Evolutionary conservation across 129 eudicot species (phyloP).

Genomic region (Flaveria brownii): DNA sequence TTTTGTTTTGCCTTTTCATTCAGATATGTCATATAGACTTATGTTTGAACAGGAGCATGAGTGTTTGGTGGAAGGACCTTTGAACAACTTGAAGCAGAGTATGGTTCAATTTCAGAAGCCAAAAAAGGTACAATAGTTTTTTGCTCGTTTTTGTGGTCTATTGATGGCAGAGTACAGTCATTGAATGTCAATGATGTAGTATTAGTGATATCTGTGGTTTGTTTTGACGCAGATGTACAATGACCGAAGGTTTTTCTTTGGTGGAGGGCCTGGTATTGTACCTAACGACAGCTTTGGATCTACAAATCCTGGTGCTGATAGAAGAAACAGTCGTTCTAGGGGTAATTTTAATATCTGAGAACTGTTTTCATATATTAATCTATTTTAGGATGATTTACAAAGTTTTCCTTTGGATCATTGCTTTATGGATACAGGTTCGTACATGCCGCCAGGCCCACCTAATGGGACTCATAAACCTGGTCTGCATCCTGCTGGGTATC

Average conservation of each 20-base stretch:
- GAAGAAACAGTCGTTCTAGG: conserved; percentile 76
- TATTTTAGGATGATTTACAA: neutral
- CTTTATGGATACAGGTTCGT: conserved; percentile 46
- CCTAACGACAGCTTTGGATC: conserved; percentile 69
- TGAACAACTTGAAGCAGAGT: conserved; percentile 88
- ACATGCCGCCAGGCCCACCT: conserved; percentile 75
- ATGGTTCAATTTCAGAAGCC: conserved; percentile 98
- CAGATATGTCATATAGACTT: neutral
- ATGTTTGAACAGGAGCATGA: conserved; percentile 65
- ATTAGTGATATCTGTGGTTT: conserved; percentile 21
- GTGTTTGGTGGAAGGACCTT: conserved; percentile 95
- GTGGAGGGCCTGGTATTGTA: conserved; percentile 80
- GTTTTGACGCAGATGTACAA: conserved; percentile 63
- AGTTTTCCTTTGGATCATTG: neutral
- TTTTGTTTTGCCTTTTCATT: neutral
- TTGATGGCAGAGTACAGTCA: neutral
- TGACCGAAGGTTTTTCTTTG: conserved; percentile 78
- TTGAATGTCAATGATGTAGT: neutral
- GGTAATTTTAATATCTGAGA: conserved; percentile 47
- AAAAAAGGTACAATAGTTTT: conserved; percentile 52
- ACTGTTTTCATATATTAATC: neutral
- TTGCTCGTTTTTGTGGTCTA: neutral
- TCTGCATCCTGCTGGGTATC: conserved; percentile 72
- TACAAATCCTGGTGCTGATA: conserved; percentile 53
- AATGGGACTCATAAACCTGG: conserved; percentile 86